A percentile compares a stretch with the other conserved stretches of the same genome.
phyloP scores from a whole-genome alignment of 176 grass and related monocot species.

The Oryza punctata region DNA sequence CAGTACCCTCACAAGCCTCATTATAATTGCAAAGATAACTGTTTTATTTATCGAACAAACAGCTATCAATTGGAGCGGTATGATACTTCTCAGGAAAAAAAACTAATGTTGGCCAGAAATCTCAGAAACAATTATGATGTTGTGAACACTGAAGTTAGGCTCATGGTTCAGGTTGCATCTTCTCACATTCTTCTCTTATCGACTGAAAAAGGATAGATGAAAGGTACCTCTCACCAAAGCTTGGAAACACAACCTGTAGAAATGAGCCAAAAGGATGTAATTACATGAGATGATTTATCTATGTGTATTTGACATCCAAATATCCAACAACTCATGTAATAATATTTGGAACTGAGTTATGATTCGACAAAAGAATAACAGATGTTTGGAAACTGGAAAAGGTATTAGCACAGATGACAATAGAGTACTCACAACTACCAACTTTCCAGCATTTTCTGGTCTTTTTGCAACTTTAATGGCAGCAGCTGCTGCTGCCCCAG shows the following conservation, averaged over 20 bases:
- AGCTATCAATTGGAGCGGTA: neutral
- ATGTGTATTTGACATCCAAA: neutral
- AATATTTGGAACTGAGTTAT: neutral
- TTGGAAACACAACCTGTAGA: conserved; percentile 83
- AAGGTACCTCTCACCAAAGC: conserved; percentile 97
- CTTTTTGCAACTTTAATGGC: conserved; percentile 81
- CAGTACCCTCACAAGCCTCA: neutral
- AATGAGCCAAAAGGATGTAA: conserved; percentile 16
- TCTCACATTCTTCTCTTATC: conserved; percentile 82
- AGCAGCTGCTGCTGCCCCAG: conserved; percentile 79
- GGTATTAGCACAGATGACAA: neutral
- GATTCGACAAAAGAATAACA: neutral
- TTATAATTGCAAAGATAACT: neutral
- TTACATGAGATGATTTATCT: neutral
- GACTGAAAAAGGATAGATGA: conserved; percentile 82
- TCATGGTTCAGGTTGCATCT: conserved; percentile 91
- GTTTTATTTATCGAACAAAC: neutral
- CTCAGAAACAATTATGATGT: conserved; percentile 28
- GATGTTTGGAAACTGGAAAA: neutral
- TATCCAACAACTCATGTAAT: neutral
- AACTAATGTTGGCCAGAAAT: neutral
- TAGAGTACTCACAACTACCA: conserved; percentile 59
- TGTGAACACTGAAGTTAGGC: neutral
- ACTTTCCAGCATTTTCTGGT: conserved; percentile 91
- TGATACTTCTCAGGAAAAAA: neutral